Conservation (phyloP, 176 grass and related monocot genomes). For the Tuctoria greenei region DNA sequence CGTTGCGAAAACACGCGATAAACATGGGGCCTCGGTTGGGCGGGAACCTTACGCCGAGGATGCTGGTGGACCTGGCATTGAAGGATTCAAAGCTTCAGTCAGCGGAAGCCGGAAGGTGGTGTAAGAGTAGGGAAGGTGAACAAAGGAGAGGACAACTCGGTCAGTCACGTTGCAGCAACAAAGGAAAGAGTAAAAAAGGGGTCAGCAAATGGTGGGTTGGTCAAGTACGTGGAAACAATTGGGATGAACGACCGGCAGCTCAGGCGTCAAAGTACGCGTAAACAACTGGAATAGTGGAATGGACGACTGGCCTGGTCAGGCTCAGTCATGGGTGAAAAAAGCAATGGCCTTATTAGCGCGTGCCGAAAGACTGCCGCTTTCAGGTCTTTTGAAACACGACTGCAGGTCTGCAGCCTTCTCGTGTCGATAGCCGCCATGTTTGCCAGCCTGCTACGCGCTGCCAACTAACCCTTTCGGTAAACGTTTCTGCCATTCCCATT, state of each 20-base stretch:
- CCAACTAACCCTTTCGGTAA: no score
- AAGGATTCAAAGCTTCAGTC: background rate
- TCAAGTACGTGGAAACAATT: background rate
- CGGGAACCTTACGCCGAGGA: background rate
- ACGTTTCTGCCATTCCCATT: no score
- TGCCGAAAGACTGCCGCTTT: conserved; percentile 19
- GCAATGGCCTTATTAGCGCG: background rate
- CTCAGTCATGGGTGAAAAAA: background rate
- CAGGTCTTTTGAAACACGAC: conserved; percentile 23
- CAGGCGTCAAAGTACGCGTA: background rate
- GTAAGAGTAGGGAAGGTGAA: background rate
- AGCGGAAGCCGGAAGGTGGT: background rate
- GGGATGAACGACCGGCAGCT: background rate
- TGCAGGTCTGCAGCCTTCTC: background rate
- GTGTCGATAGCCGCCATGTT: background rate
- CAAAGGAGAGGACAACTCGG: background rate
- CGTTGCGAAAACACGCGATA: no score
- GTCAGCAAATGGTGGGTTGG: background rate
- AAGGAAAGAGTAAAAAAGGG: background rate
- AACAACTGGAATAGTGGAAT: background rate
- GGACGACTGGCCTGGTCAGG: background rate
- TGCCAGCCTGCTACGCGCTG: background rate
- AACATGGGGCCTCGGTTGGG: background rate
- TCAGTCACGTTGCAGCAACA: background rate
- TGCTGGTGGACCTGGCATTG: background rate